Evolutionary conservation across 176 grass and related monocot species (phyloP), one percentile per base, ranked within the genome.

Genomic region (Hsuehochloa calcarea): DNA sequence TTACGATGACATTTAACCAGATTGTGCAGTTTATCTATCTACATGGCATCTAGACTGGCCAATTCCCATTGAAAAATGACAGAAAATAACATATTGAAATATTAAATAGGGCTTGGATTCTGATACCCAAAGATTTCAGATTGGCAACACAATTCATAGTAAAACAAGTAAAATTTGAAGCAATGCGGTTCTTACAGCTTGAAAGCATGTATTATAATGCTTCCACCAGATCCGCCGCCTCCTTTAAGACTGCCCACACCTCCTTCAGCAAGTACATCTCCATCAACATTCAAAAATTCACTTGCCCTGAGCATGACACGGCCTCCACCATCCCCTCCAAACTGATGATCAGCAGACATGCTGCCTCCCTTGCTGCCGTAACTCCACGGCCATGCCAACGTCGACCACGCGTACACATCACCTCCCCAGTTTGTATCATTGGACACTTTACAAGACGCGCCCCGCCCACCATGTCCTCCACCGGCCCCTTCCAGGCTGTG

Each of bases 351-450:
- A 34, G 59, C 27, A 6, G 82, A 74, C 69, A 85, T 85, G 37
- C 81, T 79, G 12, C 96, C 96, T 9, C 96, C 96, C 72, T 91
- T 92, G 68, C 96, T 99, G 16, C 96, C 96, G 0, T 96, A 99
- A 84, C 91, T 96, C 96, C 96, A 92, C 19, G 96, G 96, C 20
- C 65, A 17, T 0, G 67, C 76, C 52, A 99, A 29, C 6, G 81
- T 94, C 0, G 93, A 92, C 96, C 96, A 99, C 2, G 87, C 91
- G 22, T 99, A 99, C 40, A 99, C 93, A 71, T 98, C 96, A 0
- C 96, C 96, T 43, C 96, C 96, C 96, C 96, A 99, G 85, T 96
- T 95, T 4, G 93, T 99, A 49, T 93, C 89, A 44, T 94, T 96
- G 20, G 81, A 88, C 43, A 77, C 84, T 54, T 91, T 81, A 34